Base-by-base conservation (phyloP, 495 filamentous ascomycete species). In the Recurvomyces mirabilis region DNA sequence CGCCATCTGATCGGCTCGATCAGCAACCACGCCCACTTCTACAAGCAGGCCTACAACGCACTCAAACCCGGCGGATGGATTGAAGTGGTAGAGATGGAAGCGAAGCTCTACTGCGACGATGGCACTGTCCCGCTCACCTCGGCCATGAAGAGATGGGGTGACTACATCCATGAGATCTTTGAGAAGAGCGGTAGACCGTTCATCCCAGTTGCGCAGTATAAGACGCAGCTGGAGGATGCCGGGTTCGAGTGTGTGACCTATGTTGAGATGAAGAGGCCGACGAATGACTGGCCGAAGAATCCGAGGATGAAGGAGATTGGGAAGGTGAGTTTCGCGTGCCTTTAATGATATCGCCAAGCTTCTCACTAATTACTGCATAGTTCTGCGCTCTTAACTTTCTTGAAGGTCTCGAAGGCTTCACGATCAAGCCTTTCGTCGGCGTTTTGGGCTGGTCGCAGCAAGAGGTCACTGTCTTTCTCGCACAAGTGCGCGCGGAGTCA, bases 21-120 rank as follows among this genome's bases (percentile, higher is more conserved):
- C 44, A 46, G 41, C 19, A 49, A 62, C 46, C 59, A 55, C 56
- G 33, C 47, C 19, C 34, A 37, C 12, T 31, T 62, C 22, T 34
- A 52, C 33, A 11, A 22, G 29, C 49, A 56, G 32, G 44, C 46
- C 20, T 60, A 41, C 44, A 25, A 15, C 14, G 36, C 54, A n/a
- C 14, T 56, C 14, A 29, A 46, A 31, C 59, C 59, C 10, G 59
- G 59, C 24, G 59, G 39, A 24, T 62, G 50, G 52, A 30, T 62
- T 12, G 59, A 62, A 46, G 41, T 58, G 11, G 50, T 58, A 25
- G 59, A 62, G 34, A 36, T 52, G 15, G 22, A 47, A 41, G 51
- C 43, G 18, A 30, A 37, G 14, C 15, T 51, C 7, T 19, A 23
- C n/a, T 53, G 53, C 35, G 58, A 60, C 38, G 60, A 63, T 35